A percentile compares a stretch with the other conserved stretches of the same genome.
phyloP scores from a whole-genome alignment of 768 basidiomycete species.

The Plicaturopsis crispa region DNA sequence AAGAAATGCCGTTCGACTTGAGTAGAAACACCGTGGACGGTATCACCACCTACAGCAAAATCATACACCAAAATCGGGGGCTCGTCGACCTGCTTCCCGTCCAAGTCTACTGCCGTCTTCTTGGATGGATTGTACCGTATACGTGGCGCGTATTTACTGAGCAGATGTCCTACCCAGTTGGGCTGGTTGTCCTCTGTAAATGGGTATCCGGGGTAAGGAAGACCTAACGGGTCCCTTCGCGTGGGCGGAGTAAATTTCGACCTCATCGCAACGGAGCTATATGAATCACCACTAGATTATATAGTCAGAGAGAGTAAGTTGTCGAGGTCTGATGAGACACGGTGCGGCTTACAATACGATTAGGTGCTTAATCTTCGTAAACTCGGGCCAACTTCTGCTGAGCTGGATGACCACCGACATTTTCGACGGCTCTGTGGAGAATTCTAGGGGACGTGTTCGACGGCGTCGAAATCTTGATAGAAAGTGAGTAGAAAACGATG shows the following conservation, averaged over 20 bases:
- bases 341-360: conserved; percentile 51
- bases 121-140: too few relatives aligned
- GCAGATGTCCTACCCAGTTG: conserved; percentile 3
- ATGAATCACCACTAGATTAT: conserved; percentile 51
- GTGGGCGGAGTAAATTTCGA: neutral
- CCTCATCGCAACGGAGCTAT: conserved; percentile 32
- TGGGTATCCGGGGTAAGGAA: neutral
- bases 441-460: too few relatives aligned
- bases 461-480: too few relatives aligned
- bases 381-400: conserved; percentile 34
- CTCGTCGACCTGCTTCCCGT: too few relatives aligned
- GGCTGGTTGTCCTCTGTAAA: conserved; percentile 1
- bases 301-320: neutral
- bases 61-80: conserved; percentile 44
- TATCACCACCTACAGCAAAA: conserved; percentile 49
- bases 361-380: conserved; percentile 30
- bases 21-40: conserved; percentile 28
- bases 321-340: too few relatives aligned
- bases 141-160: neutral
- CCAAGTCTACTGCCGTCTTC: too few relatives aligned
- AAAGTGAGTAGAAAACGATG: too few relatives aligned
- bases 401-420: conserved; percentile 9
- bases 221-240: neutral
- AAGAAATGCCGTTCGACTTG: conserved; percentile 37
- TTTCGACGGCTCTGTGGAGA: too few relatives aligned